A percentile compares a stretch with the other conserved stretches of the same genome.
Evolutionary conservation across 148 eudicot genomes (phyloP).

Genomic region (Amaranthus palmeri): DNA sequence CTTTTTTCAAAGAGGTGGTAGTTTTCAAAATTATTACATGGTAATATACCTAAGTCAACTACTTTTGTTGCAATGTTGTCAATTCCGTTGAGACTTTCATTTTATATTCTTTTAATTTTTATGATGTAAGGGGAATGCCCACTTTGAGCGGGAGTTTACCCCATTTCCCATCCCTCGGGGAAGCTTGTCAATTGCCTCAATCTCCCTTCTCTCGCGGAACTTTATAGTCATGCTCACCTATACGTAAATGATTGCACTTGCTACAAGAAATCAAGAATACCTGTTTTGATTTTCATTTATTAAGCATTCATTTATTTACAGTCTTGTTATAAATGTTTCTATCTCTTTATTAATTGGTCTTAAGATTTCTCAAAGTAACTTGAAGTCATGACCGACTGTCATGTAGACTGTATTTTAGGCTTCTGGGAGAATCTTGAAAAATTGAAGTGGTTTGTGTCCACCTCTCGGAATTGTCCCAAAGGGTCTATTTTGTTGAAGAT

Average conservation of each 20-base stretch:
- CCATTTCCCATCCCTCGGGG: too few species aligned
- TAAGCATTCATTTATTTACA: neutral
- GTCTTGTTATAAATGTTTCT: neutral
- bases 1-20: conserved; percentile 87
- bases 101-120: too few species aligned
- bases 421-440: neutral
- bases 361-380: neutral
- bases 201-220: too few species aligned
- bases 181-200: too few species aligned
- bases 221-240: too few species aligned
- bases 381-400: neutral
- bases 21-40: conserved; percentile 96
- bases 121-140: too few species aligned
- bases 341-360: neutral
- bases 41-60: conserved; percentile 45
- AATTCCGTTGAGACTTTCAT: too few species aligned
- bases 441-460: neutral
- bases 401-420: neutral
- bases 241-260: neutral
- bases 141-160: too few species aligned
- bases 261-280: neutral
- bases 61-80: too few species aligned
- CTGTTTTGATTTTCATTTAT: neutral
- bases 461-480: too few species aligned
- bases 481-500: neutral